A percentile compares a stretch with the other conserved stretches of the same genome.
phyloP scores from a whole-genome alignment of 169 alveolate genomes.

The Cytauxzoon felis region DNA sequence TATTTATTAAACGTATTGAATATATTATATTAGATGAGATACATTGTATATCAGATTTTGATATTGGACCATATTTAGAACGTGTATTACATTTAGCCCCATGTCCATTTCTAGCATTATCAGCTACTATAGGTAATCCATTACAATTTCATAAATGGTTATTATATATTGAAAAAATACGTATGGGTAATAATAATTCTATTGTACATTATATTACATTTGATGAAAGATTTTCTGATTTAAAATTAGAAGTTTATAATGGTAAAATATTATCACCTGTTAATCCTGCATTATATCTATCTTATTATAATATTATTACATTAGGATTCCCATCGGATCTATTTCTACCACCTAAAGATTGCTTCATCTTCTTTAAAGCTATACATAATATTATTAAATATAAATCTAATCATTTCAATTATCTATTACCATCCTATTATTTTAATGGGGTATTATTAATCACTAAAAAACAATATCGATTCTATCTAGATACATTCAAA shows the following conservation, averaged over 20 bases:
- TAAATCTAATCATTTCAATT: conserved; percentile 7
- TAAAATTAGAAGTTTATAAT: conserved; percentile 68
- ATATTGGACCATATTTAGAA: conserved; percentile 67
- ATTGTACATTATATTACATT: conserved; percentile 72
- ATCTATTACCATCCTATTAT: conserved; percentile 64
- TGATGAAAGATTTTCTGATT: conserved; percentile 80
- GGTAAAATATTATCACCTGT: conserved; percentile 52
- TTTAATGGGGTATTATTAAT: conserved; percentile 72
- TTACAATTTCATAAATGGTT: conserved; percentile 78
- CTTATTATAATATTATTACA: conserved; percentile 16
- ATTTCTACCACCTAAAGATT: conserved; percentile 35
- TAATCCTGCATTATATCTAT: conserved; percentile 68
- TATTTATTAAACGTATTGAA: conserved; percentile 69
- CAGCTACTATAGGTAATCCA: conserved; percentile 89
- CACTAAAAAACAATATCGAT: conserved; percentile 77
- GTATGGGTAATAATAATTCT: conserved; percentile 6
- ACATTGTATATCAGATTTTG: conserved; percentile 81
- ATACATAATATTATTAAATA: not conserved
- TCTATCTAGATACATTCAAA: conserved; percentile 29
- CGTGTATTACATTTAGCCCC: conserved; percentile 80
- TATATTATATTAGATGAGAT: conserved; percentile 87
- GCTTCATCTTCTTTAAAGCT: not conserved
- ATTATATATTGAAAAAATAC: conserved; percentile 48
- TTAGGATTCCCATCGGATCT: conserved; percentile 52
- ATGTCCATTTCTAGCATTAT: conserved; percentile 88